These are phyloP conservation scores for Scutellaria galericulata DNA, from an alignment of 257 asterid species.

Conservation along the genomic window DNA sequence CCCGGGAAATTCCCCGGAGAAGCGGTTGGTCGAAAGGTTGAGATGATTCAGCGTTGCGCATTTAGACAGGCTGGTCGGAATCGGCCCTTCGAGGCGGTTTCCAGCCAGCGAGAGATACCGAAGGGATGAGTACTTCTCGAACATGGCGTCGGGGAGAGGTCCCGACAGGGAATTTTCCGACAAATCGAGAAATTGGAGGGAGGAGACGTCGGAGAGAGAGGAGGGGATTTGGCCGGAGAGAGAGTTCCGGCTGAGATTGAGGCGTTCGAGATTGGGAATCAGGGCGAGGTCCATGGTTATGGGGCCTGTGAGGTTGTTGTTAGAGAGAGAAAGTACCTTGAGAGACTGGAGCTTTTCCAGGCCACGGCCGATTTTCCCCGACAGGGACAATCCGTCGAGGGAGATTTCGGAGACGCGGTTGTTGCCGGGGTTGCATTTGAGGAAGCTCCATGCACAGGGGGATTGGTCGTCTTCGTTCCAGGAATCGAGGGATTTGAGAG, in stretches of 20 bases:
- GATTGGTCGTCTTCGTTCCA: constrained; percentile 88
- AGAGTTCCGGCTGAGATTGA: constrained; percentile 68
- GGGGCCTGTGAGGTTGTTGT: constrained; percentile 69
- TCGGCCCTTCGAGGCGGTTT: constrained; percentile 65
- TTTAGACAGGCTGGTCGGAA: constrained; percentile 52
- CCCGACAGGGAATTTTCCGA: constrained; percentile 70
- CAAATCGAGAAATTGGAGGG: constrained; percentile 78
- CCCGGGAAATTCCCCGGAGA: constrained; percentile 60
- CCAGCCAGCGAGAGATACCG: constrained; percentile 61
- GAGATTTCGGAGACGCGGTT: constrained; percentile 59
- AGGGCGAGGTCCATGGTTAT: constrained; percentile 56
- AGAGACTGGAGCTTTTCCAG: constrained; percentile 65
- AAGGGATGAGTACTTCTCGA: constrained; percentile 49
- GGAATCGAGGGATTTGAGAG: constrained; percentile 49
- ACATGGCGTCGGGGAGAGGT: constrained; percentile 53
- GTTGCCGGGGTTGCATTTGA: constrained; percentile 62
- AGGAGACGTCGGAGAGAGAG: constrained; percentile 45
- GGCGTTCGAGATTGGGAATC: constrained; percentile 51
- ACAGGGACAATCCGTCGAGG: constrained; percentile 63
- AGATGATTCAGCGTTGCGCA: constrained; percentile 64
- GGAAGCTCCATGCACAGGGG: constrained; percentile 80
- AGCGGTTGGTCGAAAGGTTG: constrained; percentile 67
- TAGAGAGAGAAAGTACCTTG: constrained; percentile 66
- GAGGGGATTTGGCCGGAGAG: constrained; percentile 63
- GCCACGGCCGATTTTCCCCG: constrained; percentile 83